Evolutionary conservation across 2,329 filamentous ascomycete species (phyloP).

Genomic region (Sordariomycetes sp.): DNA sequence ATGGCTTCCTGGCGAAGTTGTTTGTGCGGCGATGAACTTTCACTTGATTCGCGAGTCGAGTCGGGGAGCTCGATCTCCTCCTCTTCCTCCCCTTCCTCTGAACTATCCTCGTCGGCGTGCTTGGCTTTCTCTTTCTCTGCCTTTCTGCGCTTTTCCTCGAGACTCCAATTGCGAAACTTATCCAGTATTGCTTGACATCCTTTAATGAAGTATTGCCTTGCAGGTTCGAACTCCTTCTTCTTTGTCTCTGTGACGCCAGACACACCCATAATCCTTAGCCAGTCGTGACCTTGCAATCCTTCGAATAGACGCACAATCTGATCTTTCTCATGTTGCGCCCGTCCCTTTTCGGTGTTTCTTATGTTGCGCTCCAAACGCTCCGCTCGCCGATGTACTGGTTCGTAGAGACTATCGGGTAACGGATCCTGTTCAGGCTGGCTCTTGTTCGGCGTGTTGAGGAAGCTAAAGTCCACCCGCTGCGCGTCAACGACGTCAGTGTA

Average conservation of each 20-base stretch:
- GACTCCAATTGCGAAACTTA: slow-evolving; percentile 81
- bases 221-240: slow-evolving; percentile 79
- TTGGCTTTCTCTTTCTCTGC: slow-evolving; percentile 55
- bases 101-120: slow-evolving; percentile 25
- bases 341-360: slow-evolving; percentile 54
- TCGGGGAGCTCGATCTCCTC: slow-evolving; percentile 29
- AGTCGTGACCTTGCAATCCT: slow-evolving; percentile 82
- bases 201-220: slow-evolving; percentile 73
- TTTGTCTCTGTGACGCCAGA: slow-evolving; percentile 76
- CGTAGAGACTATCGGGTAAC: slow-evolving; percentile 45
- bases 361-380: slow-evolving; percentile 54
- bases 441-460: slow-evolving; percentile 36
- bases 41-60: slow-evolving; percentile 50
- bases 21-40: slow-evolving; percentile 40
- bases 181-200: slow-evolving; percentile 75
- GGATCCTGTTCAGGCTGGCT: slow-evolving; percentile 40
- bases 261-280: slow-evolving; percentile 86
- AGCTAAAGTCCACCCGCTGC: slow-evolving; percentile 46
- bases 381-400: slow-evolving; percentile 46
- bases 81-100: slow-evolving; percentile 17
- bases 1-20: slow-evolving; percentile 68
- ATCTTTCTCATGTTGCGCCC: slow-evolving; percentile 58
- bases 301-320: slow-evolving; percentile 62
- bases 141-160: slow-evolving; percentile 80
- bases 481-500: slow-evolving; percentile 48